Base-by-base conservation (phyloP, 23 red algal species). In the Cyanidiococcus yangmingshanensis region DNA sequence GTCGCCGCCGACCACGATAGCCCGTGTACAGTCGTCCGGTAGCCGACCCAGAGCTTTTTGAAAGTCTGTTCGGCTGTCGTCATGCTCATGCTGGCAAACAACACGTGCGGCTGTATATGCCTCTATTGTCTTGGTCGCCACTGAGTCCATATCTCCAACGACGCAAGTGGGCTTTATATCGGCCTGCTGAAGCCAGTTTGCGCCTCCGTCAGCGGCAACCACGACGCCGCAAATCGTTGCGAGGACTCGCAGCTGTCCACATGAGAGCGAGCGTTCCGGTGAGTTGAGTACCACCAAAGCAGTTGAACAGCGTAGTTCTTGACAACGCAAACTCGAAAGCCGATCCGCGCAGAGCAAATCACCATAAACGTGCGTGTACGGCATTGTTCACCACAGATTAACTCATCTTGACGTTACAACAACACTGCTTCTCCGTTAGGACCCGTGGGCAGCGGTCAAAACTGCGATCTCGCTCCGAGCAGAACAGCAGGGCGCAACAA, bases 141-240 rank as follows among this genome's bases (percentile, higher is more conserved):
- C 39, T 1, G 78, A 81, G 54, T 81, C 78, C 40, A 81, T 36
- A 81, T 81, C 78, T 38, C 78, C 78, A 2, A 35, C 63, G n/a
- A 71, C 12, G 7, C 15, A 12, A 25, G 15, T 25, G n/a, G 63
- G 63, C 7, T 29, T 32, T 2, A 71, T 7, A 30, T 35, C 27
- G 63, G 32, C 7, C 32, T 29, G 12, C 16, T 30, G 63, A 12
- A 71, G 63, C 63, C n/a, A 32, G 63, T 71, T 71, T 7, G 63
- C 63, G 7, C 63, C 63, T 7, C 63, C 63, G 63, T 71, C 63
- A 30, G 63, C 63, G 3, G 63, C 63, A 32, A 71, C 32, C 16
- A 71, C 32, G 63, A 71, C 15, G 7, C 32, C n/a, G n/a, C n/a
- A 71, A 12, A 30, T 7, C 27, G n/a, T 7, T 29, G 63, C 63